Evolutionary conservation across 352 stramenopile species (phyloP).

Genomic region (Globisporangium spiculum): DNA sequence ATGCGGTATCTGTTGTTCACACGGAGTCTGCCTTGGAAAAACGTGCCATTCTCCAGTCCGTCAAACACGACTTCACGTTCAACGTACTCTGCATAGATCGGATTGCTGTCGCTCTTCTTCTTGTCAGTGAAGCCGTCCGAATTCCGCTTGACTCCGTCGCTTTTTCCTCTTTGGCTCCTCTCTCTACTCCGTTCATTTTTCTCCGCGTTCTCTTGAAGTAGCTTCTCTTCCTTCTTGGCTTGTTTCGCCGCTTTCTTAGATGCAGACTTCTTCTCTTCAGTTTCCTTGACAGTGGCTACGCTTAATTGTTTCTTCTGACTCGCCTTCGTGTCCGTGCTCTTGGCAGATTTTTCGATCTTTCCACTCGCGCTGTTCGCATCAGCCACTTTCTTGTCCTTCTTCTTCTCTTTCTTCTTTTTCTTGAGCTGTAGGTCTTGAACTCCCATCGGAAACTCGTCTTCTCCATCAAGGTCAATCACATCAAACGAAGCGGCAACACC

Average conservation of each 20-base stretch:
- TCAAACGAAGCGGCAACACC: background rate
- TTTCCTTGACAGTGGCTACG: background rate
- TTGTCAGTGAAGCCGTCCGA: constrained; percentile 6
- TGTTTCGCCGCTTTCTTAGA: constrained; percentile 5
- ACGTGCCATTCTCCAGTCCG: constrained; percentile 31
- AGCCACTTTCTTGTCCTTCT: background rate
- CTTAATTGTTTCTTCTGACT: background rate
- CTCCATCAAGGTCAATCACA: background rate
- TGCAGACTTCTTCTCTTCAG: background rate
- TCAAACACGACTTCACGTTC: constrained; percentile 28
- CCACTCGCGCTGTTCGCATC: background rate
- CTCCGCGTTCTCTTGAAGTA: constrained; percentile 14
- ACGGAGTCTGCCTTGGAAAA: constrained; percentile 67
- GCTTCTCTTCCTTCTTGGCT: constrained; percentile 19
- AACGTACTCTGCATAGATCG: constrained; percentile 39
- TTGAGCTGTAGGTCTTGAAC: background rate
- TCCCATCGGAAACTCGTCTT: background rate
- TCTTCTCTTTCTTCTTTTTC: constrained; percentile 1
- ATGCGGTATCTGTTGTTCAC: constrained; percentile 71
- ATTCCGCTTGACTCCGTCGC: background rate
- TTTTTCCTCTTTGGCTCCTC: background rate
- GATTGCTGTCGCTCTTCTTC: constrained; percentile 10
- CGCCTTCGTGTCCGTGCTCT: background rate
- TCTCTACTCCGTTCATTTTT: constrained; percentile 13
- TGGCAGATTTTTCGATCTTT: background rate